Conservation (phyloP, 768 basidiomycete species). For the Phylloporus scabripes region DNA sequence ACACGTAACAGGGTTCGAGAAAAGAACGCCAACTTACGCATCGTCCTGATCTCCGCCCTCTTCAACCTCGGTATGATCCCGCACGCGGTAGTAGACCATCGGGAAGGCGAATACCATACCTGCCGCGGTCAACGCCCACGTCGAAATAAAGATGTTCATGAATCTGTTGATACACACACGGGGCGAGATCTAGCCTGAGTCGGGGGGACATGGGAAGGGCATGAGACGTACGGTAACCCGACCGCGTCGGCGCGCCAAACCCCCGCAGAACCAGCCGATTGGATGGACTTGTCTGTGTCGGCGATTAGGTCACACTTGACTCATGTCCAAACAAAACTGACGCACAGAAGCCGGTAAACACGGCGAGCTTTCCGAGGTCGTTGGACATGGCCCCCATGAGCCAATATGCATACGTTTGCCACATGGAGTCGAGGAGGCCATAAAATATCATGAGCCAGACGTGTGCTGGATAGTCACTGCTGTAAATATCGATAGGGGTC, state of each 20-base stretch:
- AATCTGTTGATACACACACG: constrained; percentile 29
- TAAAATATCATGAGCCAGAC: constrained; percentile 66
- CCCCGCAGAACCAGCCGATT: constrained; percentile 68
- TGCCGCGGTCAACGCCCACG: constrained; percentile 60
- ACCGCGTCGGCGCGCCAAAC: constrained; percentile 68
- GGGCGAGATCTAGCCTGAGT: background rate
- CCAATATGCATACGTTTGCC: constrained; percentile 83
- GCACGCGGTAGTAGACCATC: constrained; percentile 69
- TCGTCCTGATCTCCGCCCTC: constrained; percentile 43
- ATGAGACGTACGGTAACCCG: constrained; percentile 55
- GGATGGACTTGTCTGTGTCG: constrained; percentile 60
- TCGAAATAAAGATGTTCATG: constrained; percentile 71
- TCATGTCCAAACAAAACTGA: background rate
- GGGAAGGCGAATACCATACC: constrained; percentile 65
- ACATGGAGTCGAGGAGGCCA: constrained; percentile 78
- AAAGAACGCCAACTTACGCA: constrained; percentile 34
- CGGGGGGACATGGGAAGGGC: background rate
- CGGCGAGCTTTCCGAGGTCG: constrained; percentile 70
- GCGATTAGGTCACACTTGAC: background rate
- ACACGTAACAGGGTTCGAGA: no score
- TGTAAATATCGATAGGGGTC: constrained; percentile 53
- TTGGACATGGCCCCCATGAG: constrained; percentile 87
- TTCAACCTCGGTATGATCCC: constrained; percentile 45
- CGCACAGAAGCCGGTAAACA: constrained; percentile 80
- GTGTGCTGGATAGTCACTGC: constrained; percentile 48